These are phyloP conservation scores for Fonsecaea nubica DNA, from an alignment of 2,329 filamentous ascomycete genomes.

Conservation along the genomic window DNA sequence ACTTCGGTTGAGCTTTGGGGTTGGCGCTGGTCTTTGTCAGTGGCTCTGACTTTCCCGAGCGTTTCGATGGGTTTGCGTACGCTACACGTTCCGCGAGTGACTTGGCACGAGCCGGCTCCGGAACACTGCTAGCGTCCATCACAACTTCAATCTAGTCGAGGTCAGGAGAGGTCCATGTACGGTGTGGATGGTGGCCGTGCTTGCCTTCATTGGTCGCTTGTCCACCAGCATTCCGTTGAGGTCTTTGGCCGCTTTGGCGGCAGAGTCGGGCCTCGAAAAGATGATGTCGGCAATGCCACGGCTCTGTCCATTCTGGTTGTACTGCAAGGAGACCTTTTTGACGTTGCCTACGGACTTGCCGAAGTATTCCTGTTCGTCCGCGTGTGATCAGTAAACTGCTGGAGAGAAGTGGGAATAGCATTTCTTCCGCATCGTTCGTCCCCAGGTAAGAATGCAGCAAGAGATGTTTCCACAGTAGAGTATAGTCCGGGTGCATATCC, in stretches of 20 bases:
- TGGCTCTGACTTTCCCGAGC: slow-evolving; percentile 27
- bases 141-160: slow-evolving; percentile 81
- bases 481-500: slow-evolving; percentile 32
- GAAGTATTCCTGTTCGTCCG: slow-evolving; percentile 90
- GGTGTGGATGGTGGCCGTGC: slow-evolving; percentile 35
- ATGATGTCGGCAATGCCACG: slow-evolving; percentile 90
- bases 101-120: slow-evolving; percentile 72
- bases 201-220: slow-evolving; percentile 85
- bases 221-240: slow-evolving; percentile 92
- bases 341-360: slow-evolving; percentile 83
- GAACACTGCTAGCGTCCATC: slow-evolving; percentile 75
- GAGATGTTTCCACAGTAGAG: slow-evolving; percentile 32
- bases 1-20: slow-evolving; percentile 77
- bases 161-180: slow-evolving; percentile 25
- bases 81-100: slow-evolving; percentile 82
- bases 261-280: slow-evolving; percentile 81
- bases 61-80: slow-evolving; percentile 56
- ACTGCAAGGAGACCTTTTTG: slow-evolving; percentile 88
- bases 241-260: slow-evolving; percentile 80
- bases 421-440: slow-evolving; percentile 28
- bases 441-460: slow-evolving; percentile 23
- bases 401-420: slow-evolving; percentile 35
- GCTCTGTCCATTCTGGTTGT: slow-evolving; percentile 89
- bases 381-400: slow-evolving; percentile 53
- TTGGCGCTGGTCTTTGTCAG: slow-evolving; percentile 42